Base-by-base conservation (phyloP, 208 protist species). In the Leishmania martiniquensis region DNA sequence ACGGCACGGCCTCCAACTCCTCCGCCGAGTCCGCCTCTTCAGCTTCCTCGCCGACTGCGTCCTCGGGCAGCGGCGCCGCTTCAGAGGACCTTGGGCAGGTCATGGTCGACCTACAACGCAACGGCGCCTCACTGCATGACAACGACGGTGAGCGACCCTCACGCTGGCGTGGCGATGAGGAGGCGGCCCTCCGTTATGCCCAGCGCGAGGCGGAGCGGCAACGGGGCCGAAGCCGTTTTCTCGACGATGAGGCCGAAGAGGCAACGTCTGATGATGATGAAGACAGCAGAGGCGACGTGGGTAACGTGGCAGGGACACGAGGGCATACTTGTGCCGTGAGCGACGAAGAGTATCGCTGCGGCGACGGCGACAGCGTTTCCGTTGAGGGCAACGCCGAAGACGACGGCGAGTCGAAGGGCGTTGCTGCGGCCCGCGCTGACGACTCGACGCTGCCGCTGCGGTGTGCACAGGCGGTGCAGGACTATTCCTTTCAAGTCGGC, bases 231-330 rank as follows among this genome's bases (percentile, higher is more conserved):
- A 94, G 90, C 13, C 85, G 85, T 12, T 96, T 90, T 72, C 88
- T 96, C 42, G 91, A 96, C 70, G 93, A 96, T 52, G 93, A 96
- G 78, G 93, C 93, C 2, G 89, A 93, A 76, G 90, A 96, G 77
- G 84, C 63, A 13, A 90, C 87, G 12, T 82, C 86, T 0, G 65
- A 76, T 54, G 80, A 78, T 51, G 87, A 91, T 9, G 79, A 72
- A 12, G 77, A 86, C n/a, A 78, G 39, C 10, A 73, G 51, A 13
- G 57, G 45, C 52, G 63, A 51, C 44, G 34, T 45, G n/a, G 59
- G 29, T 44, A 63, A 55, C 55, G 45, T 10, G n/a, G 4, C 10
- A 34, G 22, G 55, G 4, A 12, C 47, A 81, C 7, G 32, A 63
- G 59, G 32, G 3, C 44, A 59, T 7, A 52, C 10, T 5, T 39